Evolutionary conservation across 192 early-diverging fungal genomes (phyloP).

Genomic region (Chytriomyces confervae): DNA sequence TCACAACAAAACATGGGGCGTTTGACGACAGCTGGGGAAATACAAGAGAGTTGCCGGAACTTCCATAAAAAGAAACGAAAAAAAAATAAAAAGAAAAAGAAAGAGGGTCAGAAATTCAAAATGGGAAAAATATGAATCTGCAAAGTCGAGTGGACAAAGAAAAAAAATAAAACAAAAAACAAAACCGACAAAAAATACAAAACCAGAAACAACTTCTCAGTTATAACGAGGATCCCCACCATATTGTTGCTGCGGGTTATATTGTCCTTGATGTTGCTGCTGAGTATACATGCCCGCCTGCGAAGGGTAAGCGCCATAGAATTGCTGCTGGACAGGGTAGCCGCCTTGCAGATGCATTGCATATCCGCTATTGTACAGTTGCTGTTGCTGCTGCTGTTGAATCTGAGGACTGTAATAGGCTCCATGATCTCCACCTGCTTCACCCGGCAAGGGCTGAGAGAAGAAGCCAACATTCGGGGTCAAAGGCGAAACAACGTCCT

Average conservation of each 20-base stretch:
- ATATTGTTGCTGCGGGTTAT: neutral
- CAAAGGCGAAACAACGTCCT: constrained; percentile 19
- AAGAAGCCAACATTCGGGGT: constrained; percentile 9
- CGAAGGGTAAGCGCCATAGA: neutral
- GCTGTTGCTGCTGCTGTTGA: constrained; percentile 4
- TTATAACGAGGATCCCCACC: neutral
- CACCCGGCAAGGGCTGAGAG: neutral
- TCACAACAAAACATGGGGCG: too few relatives aligned
- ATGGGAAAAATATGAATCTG: too few relatives aligned
- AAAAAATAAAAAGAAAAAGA: neutral
- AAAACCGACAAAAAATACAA: neutral
- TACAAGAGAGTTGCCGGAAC: neutral
- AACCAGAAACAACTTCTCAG: neutral
- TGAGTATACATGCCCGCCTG: neutral
- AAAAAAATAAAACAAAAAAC: too few relatives aligned
- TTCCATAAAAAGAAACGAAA: neutral
- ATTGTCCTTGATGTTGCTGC: neutral
- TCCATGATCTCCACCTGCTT: neutral
- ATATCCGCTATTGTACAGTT: neutral
- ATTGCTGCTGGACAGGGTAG: constrained; percentile 27
- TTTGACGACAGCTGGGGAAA: too few relatives aligned
- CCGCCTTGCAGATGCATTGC: neutral
- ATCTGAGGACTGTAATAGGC: neutral
- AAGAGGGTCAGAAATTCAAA: neutral
- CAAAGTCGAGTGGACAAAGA: too few relatives aligned